Evolutionary conservation across 495 filamentous ascomycete species (phyloP), one percentile per base, ranked within the genome.

Genomic region (Penicillium cosmopolitanum): DNA sequence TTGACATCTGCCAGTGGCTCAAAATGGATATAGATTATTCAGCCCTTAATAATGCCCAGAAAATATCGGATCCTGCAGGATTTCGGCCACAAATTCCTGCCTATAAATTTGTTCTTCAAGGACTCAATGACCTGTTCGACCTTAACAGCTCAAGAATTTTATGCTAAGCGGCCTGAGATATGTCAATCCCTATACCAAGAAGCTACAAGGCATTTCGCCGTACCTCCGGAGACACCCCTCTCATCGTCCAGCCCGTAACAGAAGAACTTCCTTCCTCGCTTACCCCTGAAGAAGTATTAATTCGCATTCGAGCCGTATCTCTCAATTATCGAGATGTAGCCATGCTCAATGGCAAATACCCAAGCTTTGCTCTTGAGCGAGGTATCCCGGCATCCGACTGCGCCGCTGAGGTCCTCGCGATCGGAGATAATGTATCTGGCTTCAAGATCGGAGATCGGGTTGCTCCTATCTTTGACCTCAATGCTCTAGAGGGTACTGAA

Each of bases 381-480:
- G 12, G 50, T 21, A 36, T 19, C 23, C 50, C 23, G 2, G 16
- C 50, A 16, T 46, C 43, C 9, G 43, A 46, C 10, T 23, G 50
- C 33, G 35, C 52, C 4, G 52, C 35, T 4, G 36, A 54, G 36
- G 52, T 54, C 18, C 16, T 54, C 19, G 52, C 34, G 2, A 33
- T 43, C 7, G 52, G 36, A n/a, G 15, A 25, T 4, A 40, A 54
- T 28, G 52, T 54, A 10, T 18, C 23, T 4, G 36, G 7, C 0
- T 54, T 54, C 38, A 31, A 42, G 36, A 44, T 54, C 13, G 52
- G 52, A 12, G 52, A 54, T 54, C 52, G 35, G 5, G 52, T 43
- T 31, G 36, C 19, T 21, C 52, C 52, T 7, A 54, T 54, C 36
- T 42, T 54, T 23, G 52, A 54, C 42, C 19, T 43, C 10, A 31